Conservation (phyloP, 805 yeast species). For the Metschnikowia continentalis region DNA sequence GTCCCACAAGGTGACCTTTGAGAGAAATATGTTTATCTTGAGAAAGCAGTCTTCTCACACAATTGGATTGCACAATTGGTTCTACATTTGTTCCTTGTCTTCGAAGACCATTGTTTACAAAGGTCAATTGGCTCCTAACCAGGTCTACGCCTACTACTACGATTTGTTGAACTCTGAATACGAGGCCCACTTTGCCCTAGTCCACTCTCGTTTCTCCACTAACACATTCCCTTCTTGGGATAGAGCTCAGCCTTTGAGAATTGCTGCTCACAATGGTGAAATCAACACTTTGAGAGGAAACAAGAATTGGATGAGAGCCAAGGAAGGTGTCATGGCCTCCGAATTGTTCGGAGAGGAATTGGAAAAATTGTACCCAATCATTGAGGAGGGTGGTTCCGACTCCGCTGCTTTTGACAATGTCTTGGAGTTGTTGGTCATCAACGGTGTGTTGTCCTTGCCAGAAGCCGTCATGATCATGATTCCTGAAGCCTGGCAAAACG, state of each 20-base stretch:
- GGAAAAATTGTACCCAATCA: slow-evolving; percentile 87
- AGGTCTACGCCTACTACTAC: slow-evolving; percentile 91
- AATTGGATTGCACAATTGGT: slow-evolving; percentile 95
- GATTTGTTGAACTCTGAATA: slow-evolving; percentile 88
- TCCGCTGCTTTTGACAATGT: slow-evolving; percentile 98
- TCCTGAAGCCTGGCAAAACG: slow-evolving; percentile 98
- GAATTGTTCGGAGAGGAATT: slow-evolving; percentile 84
- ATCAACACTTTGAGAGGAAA: slow-evolving; percentile 95
- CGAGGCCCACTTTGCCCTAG: slow-evolving; percentile 93
- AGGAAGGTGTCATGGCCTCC: slow-evolving; percentile 95
- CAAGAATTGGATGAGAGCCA: slow-evolving; percentile 98
- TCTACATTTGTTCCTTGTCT: slow-evolving; percentile 89
- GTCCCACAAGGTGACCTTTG: slow-evolving; percentile 61
- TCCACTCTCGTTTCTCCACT: slow-evolving; percentile 95
- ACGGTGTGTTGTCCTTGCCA: slow-evolving; percentile 87
- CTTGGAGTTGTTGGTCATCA: slow-evolving; percentile 82
- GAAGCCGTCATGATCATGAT: slow-evolving; percentile 96
- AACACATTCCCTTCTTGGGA: slow-evolving; percentile 99
- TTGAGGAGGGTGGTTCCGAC: slow-evolving; percentile 98
- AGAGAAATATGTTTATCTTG: slow-evolving; percentile 76
- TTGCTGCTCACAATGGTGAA: slow-evolving; percentile 99
- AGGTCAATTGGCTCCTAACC: slow-evolving; percentile 96
- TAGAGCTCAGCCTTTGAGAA: slow-evolving; percentile 95
- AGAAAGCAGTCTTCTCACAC: slow-evolving; percentile 88
- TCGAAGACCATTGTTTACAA: slow-evolving; percentile 90